Evolutionary conservation across 257 asterid genomes (phyloP).

Genomic region (Ehretia macrophylla): DNA sequence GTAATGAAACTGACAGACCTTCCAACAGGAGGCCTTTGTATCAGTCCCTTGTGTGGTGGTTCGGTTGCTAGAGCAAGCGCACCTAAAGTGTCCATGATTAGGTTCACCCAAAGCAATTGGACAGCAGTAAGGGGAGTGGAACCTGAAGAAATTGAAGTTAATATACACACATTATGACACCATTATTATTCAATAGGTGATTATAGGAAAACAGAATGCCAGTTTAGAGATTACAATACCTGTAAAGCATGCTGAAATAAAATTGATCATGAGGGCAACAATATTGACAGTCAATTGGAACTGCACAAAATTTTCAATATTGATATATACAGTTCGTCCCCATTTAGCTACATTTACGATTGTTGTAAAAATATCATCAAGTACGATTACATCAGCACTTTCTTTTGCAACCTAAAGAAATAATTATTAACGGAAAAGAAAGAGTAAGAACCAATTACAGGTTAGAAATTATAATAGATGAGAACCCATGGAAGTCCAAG

Average conservation of each 20-base stretch:
- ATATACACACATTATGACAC: no score
- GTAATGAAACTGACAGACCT: constrained; percentile 75
- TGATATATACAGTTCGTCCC: constrained; percentile 94
- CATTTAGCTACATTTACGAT: no score
- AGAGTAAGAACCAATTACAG: constrained; percentile 4
- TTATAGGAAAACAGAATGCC: no score
- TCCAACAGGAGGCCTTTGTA: constrained; percentile 79
- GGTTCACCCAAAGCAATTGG: no score
- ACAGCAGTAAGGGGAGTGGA: constrained; percentile 97
- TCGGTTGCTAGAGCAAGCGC: constrained; percentile 98
- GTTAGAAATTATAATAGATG: not conserved
- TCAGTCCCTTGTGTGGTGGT: constrained; percentile 87
- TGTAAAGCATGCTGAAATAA: constrained; percentile 76
- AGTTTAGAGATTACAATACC: no score
- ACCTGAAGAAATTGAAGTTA: constrained; percentile 36
- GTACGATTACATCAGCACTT: constrained; percentile 91
- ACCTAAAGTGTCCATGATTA: constrained; percentile 98
- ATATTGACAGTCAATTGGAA: constrained; percentile 93
- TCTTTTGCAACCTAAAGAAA: constrained; percentile 86
- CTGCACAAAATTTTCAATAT: constrained; percentile 95
- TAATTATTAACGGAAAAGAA: not conserved
- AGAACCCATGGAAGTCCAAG: not conserved
- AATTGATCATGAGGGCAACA: constrained; percentile 90
- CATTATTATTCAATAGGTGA: no score
- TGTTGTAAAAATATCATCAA: constrained; percentile 97